Evolutionary conservation across 148 eudicot species (phyloP), one percentile per base, ranked within the genome.

Genomic region (Rhododendron williamsianum): DNA sequence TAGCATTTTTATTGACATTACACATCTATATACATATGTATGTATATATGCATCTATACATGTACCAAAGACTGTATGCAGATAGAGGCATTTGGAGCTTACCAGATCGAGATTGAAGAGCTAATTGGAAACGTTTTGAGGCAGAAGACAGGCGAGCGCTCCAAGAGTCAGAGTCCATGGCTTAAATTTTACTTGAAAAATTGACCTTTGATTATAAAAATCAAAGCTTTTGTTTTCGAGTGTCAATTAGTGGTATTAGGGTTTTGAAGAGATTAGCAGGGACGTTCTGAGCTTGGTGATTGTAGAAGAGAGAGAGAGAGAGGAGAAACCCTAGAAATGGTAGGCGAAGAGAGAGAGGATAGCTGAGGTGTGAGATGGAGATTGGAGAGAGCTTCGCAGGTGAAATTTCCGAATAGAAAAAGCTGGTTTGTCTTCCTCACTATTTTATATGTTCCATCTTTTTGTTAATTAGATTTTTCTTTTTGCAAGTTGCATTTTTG

Each of bases 111-210:
- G 96, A 89, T 82, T 95, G 98, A 27, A 92, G 91, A 81, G 96
- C 91, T 3, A 93, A 89, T 85, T 94, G 96, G 46, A 93, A 92
- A n/a, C 97, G 91, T 85, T 89, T 94, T 33, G 99, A 92, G 27
- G 96, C 91, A 27, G 93, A 90, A 86, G 95, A 93, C 2, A 95
- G 86, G 69, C 96, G 96, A 87, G 93, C 90, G 85, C 87, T 90
- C 99, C 99, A 96, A 12, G 96, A 95, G 92, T 91, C 94, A 83
- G 92, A 89, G 73, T 96, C 98, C 99, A 96, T 96, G 21, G 60
- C n/a, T 48, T 78, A 83, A 38, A n/a, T 67, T 60, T 52, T 36
- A 63, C 33, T 19, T 30, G 15, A 79, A 71, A 81, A 21, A 3
- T 33, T 13, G 63, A 58, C 36, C 13, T 83, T 15, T 48, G 38